Conservation (phyloP, 768 basidiomycete genomes). For the Boletus bicolor region DNA sequence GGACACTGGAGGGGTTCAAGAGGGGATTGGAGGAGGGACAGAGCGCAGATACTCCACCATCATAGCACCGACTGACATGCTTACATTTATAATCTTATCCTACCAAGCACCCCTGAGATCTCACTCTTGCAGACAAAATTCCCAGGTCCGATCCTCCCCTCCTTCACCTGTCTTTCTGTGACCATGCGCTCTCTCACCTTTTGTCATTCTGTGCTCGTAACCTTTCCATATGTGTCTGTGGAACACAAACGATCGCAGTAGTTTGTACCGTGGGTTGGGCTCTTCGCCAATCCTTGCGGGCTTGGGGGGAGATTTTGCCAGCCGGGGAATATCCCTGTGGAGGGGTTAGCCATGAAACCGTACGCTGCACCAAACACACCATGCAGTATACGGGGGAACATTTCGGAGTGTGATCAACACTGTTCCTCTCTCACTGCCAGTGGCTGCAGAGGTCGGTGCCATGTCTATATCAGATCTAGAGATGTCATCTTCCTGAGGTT, state of each 20-base stretch:
- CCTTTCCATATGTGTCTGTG: constrained; percentile 68
- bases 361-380: constrained; percentile 44
- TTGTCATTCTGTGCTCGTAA: constrained; percentile 93
- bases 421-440: constrained; percentile 51
- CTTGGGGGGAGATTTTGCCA: constrained; percentile 73
- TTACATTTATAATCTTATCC: constrained; percentile 8
- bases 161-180: constrained; percentile 66
- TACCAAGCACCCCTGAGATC: background rate
- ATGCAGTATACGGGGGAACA: constrained; percentile 81
- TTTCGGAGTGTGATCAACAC: constrained; percentile 86
- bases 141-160: constrained; percentile 85
- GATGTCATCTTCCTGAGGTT: constrained; percentile 24
- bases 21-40: constrained; percentile 57
- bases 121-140: constrained; percentile 57
- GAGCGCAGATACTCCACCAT: constrained; percentile 16
- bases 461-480: constrained; percentile 17
- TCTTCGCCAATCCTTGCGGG: constrained; percentile 42
- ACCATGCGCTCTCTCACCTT: constrained; percentile 72
- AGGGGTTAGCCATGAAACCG: constrained; percentile 7
- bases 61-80: constrained; percentile 15
- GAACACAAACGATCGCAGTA: constrained; percentile 81
- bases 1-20: constrained; percentile 75
- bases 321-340: constrained; percentile 67
- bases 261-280: constrained; percentile 64
- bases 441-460: background rate